Base-by-base conservation (phyloP, 805 yeast genomes). In the Cyberlindnera euphorbiiphila region DNA sequence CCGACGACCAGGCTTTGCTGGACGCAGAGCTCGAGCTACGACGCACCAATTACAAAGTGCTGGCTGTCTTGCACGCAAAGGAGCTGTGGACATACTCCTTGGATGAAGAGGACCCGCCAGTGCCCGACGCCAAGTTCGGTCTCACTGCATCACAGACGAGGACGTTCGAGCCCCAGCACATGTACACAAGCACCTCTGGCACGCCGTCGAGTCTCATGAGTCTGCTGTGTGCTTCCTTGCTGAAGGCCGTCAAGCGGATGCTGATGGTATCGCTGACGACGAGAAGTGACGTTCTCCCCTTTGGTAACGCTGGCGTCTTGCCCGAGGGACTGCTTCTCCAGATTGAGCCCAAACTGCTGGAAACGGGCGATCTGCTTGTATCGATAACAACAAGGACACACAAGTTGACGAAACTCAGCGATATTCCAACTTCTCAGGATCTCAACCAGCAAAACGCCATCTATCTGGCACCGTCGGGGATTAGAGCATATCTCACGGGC, bases 401-500 rank as follows among this genome's bases (percentile, higher is more conserved):
- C 19, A 53, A 49, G 2, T 45, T 75, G 23, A 42, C 57, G 0
- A 65, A 59, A 26, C 43, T 74, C 16, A 54, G 64, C 0, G 32
- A 44, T 5, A 27, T 49, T 2, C 12, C 36, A 5, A 12, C n/a
- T 13, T 10, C 54, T 2, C 42, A 45, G 19, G 30, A 19, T 4
- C 16, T 53, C 33, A 55, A 63, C 37, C 46, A 47, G 15, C 54
- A 54, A 7, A 60, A 60, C 49, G 74, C 72, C 1, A 43, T 74
- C 2, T 74, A 75, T 43, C 42, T 76, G 21, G 73, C 72, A 13
- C 82, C 82, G 1, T 71, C 78, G 9, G 81, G 78, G 2, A 74
- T 74, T 10, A 59, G 79, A 32, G 71, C 71, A 25, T 64, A 65
- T 23, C 52, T 71, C 5, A 64, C 68, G 0, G 60, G 64, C 4